These are phyloP conservation scores for Dissophora globulifera DNA, from an alignment of 192 early-diverging fungal genomes.

Conservation along the genomic window DNA sequence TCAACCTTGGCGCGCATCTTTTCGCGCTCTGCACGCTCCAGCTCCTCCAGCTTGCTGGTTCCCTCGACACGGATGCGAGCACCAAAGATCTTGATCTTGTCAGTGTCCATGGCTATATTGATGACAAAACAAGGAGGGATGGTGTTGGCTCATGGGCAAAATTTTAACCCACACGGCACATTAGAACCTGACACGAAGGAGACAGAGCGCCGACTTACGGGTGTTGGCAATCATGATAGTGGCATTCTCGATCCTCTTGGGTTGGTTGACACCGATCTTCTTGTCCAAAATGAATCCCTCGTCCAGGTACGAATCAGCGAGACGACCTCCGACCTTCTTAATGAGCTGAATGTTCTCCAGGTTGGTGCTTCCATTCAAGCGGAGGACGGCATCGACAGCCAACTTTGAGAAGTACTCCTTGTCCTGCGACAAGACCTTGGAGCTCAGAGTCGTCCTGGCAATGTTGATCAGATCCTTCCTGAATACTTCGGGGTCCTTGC, in stretches of 20 bases:
- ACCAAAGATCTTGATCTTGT: constrained; percentile 99
- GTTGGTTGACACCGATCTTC: constrained; percentile 98
- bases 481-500: constrained; percentile 75
- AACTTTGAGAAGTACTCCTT: constrained; percentile 97
- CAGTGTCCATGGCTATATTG: constrained; percentile 94
- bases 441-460: constrained; percentile 95
- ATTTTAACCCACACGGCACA: no score
- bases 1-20: constrained; percentile 99
- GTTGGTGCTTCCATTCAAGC: constrained; percentile 96
- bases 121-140: constrained; percentile 8
- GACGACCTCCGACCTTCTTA: constrained; percentile 96
- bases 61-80: constrained; percentile 96
- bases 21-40: constrained; percentile 96
- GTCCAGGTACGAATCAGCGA: constrained; percentile 95
- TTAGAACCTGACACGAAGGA: neutral
- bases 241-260: constrained; percentile 95
- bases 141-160: no score
- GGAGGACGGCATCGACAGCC: constrained; percentile 96
- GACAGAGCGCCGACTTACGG: constrained; percentile 60
- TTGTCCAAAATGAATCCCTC: constrained; percentile 99
- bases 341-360: constrained; percentile 99
- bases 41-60: constrained; percentile 96
- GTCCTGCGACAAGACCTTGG: constrained; percentile 95
- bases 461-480: constrained; percentile 95
- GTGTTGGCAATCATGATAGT: constrained; percentile 98